Conservation (phyloP, 306 rosid species). For the Myrica gale region DNA sequence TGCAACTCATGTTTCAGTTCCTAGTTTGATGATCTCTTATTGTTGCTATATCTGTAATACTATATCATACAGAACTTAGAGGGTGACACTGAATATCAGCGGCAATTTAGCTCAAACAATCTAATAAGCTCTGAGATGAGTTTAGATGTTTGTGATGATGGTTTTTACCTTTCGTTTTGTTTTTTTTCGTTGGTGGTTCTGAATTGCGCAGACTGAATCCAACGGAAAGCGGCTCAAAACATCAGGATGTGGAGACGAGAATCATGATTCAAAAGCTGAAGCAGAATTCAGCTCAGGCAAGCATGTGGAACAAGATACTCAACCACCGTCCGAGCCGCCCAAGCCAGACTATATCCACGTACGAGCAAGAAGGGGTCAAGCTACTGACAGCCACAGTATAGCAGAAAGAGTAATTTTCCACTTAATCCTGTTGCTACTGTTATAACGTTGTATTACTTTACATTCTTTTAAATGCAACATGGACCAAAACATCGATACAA, state of each 20-base stretch:
- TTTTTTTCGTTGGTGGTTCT: background rate
- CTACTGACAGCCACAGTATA: slow-evolving; percentile 91
- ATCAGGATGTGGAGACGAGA: slow-evolving; percentile 43
- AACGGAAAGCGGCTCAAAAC: slow-evolving; percentile 61
- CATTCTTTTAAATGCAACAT: background rate
- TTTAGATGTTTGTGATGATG: background rate
- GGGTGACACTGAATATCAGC: background rate
- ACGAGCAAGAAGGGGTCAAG: slow-evolving; percentile 95
- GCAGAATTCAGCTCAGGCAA: slow-evolving; percentile 70
- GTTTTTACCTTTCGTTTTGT: background rate
- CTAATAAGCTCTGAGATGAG: background rate
- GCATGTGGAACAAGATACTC: slow-evolving; percentile 51
- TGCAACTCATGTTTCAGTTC: background rate
- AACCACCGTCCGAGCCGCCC: slow-evolving; percentile 55
- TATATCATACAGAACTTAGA: background rate
- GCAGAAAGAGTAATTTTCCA: slow-evolving; percentile 77
- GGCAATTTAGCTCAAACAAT: background rate
- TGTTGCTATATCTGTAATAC: background rate
- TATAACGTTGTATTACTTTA: background rate
- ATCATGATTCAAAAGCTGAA: slow-evolving; percentile 49
- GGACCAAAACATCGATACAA: background rate
- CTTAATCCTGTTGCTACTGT: slow-evolving; percentile 7
- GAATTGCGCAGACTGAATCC: slow-evolving; percentile 49
- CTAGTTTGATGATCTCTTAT: background rate
- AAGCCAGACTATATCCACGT: slow-evolving; percentile 91